phyloP scores from a whole-genome alignment of 176 grass and related monocot species.

The Aegilops bicornis region DNA sequence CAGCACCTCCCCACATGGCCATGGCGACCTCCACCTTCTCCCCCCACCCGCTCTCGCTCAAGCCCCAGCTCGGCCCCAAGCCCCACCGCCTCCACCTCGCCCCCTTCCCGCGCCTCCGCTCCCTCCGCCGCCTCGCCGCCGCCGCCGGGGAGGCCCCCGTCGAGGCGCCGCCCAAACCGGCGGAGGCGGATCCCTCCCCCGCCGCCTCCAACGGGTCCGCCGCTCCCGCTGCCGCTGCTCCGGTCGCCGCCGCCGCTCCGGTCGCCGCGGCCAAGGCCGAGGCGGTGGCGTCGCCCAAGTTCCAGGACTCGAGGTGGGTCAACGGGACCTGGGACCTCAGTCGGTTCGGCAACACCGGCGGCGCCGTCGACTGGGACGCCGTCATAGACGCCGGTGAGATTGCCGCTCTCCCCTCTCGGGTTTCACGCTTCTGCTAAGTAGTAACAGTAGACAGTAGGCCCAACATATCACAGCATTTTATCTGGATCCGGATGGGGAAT shows the following conservation, averaged over 20 bases:
- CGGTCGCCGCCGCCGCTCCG: neutral
- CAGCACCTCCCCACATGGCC: conserved; percentile 29
- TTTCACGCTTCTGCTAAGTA: neutral
- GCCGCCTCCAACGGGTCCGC: conserved; percentile 40
- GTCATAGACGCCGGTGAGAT: conserved; percentile 87
- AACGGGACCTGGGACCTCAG: conserved; percentile 86
- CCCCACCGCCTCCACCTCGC: neutral
- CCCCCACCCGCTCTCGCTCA: conserved; percentile 18
- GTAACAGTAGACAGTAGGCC: neutral
- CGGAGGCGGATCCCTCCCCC: conserved; percentile 4
- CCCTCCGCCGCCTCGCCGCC: neutral
- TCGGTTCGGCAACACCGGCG: conserved; percentile 62
- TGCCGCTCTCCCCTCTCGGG: neutral
- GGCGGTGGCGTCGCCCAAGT: conserved; percentile 19
- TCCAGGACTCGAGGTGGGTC: conserved; percentile 76
- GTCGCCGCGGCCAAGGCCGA: neutral
- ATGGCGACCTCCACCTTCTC: conserved; percentile 58
- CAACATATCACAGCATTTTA: neutral
- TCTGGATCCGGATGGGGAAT: neutral
- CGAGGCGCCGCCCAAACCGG: conserved; percentile 31
- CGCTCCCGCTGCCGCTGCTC: neutral
- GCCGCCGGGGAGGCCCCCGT: conserved; percentile 36
- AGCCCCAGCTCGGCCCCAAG: conserved; percentile 1
- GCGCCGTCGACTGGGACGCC: conserved; percentile 80
- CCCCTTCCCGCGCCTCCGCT: conserved; percentile 26